Evolutionary conservation across 306 rosid species (phyloP).

Genomic region (Lotus japonicus): DNA sequence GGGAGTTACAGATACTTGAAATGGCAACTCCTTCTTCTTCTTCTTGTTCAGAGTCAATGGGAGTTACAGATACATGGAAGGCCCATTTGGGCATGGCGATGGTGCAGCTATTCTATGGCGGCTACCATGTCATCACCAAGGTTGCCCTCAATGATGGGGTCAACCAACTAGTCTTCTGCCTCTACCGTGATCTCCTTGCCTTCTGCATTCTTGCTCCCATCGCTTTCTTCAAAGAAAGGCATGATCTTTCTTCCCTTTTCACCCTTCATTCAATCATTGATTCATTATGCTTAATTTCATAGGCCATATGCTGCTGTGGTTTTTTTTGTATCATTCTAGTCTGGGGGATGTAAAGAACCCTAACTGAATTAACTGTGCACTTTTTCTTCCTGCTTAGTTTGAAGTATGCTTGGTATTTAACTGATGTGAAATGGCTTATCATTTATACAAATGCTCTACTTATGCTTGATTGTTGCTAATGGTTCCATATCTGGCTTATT

Average conservation of each 20-base stretch:
- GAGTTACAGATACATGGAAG: slow-evolving; percentile 32
- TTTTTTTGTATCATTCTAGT: too few relatives aligned
- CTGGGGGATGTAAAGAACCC: too few relatives aligned
- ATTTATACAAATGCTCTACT: too few relatives aligned
- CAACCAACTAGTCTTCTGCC: slow-evolving; percentile 81
- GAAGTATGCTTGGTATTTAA: too few relatives aligned
- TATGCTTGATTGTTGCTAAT: too few relatives aligned
- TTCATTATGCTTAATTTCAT: too few relatives aligned
- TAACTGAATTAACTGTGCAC: too few relatives aligned
- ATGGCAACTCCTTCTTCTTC: slow-evolving; percentile 14
- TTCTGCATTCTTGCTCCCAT: slow-evolving; percentile 56
- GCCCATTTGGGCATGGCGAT: slow-evolving; percentile 71
- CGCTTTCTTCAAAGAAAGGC: slow-evolving; percentile 74
- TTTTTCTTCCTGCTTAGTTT: too few relatives aligned
- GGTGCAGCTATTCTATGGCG: slow-evolving; percentile 63
- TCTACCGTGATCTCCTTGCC: slow-evolving; percentile 67
- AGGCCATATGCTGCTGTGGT: too few relatives aligned
- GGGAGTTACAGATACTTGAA: not conserved
- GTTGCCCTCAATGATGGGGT: slow-evolving; percentile 84
- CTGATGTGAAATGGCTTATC: too few relatives aligned
- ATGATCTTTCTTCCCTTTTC: not conserved
- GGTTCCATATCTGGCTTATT: not conserved
- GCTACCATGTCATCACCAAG: slow-evolving; percentile 90
- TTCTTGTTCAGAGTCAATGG: slow-evolving; percentile 11
- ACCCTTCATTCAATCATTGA: too few relatives aligned